Percentiles rank a stretch among this genome's conserved stretches.
These are phyloP conservation scores for Tylopilus felleus DNA, from an alignment of 768 basidiomycete species.

Conservation along the genomic window DNA sequence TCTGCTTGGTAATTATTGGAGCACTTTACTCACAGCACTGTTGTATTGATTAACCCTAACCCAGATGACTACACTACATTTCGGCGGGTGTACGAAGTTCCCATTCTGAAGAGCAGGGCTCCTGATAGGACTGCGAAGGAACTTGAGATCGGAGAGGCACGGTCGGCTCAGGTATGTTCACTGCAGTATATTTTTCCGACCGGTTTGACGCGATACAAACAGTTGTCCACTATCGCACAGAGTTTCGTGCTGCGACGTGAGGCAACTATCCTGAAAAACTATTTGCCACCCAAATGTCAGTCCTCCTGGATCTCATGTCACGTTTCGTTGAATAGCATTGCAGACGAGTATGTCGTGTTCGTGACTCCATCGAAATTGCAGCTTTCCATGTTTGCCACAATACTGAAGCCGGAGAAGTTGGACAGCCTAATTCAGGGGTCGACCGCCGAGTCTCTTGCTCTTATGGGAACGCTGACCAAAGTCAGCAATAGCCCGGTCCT, in stretches of 20 bases:
- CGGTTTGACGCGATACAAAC: conserved; percentile 1
- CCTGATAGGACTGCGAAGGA: conserved; percentile 72
- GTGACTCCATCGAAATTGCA: conserved; percentile 85
- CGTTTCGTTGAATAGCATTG: background rate
- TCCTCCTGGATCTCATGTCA: background rate
- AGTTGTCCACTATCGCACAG: conserved; percentile 73
- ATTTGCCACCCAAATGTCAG: conserved; percentile 89
- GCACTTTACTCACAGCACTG: background rate
- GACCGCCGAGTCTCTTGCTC: conserved; percentile 71
- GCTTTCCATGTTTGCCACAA: conserved; percentile 68
- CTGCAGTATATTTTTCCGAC: background rate
- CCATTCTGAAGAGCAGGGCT: conserved; percentile 82
- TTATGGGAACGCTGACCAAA: conserved; percentile 82
- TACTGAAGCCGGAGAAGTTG: conserved; percentile 70
- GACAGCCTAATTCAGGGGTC: conserved; percentile 66
- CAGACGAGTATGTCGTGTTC: conserved; percentile 99
- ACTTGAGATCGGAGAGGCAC: conserved; percentile 72
- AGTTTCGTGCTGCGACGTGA: conserved; percentile 92
- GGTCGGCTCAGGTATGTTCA: conserved; percentile 63
- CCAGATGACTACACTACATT: conserved; percentile 75
- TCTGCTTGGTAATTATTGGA: conserved; percentile 57
- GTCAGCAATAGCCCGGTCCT: conserved; percentile 91
- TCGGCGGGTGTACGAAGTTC: conserved; percentile 77
- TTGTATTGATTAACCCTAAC: background rate
- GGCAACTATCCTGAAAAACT: conserved; percentile 73